These are phyloP conservation scores for Yamagishiella unicocca DNA, from an alignment of 139 green algal species.

Conservation along the genomic window DNA sequence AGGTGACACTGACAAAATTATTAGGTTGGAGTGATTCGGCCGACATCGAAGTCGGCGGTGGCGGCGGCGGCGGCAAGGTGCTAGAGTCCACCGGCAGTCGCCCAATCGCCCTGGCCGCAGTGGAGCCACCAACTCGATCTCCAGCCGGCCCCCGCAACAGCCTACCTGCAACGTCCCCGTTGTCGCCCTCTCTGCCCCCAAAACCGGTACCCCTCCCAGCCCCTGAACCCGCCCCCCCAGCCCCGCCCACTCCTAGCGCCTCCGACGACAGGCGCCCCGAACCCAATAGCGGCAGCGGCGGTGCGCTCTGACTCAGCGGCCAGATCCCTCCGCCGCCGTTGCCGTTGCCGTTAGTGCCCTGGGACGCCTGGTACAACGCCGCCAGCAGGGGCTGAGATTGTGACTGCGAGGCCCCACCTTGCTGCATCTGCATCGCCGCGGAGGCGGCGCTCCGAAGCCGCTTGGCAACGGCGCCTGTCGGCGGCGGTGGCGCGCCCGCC, in stretches of 20 bases:
- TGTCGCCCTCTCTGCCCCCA: not conserved
- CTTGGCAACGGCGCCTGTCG: not conserved
- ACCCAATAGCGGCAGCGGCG: not conserved
- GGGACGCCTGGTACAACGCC: not conserved
- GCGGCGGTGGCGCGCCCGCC: constrained; percentile 17
- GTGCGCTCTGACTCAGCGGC: not conserved
- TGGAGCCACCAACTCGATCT: too few relatives aligned
- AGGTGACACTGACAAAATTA: too few relatives aligned
- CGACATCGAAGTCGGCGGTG: too few relatives aligned
- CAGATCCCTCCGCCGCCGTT: not conserved
- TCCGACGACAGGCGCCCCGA: not conserved
- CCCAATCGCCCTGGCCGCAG: too few relatives aligned
- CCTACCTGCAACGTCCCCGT: not conserved
- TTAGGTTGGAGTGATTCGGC: too few relatives aligned
- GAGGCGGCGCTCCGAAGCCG: not conserved
- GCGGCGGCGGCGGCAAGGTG: too few relatives aligned
- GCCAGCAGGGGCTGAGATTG: not conserved
- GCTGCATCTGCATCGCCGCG: not conserved
- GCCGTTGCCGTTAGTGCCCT: not conserved
- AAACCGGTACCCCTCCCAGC: not conserved
- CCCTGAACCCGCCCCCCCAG: not conserved
- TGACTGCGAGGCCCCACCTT: too few relatives aligned
- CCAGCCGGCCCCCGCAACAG: not conserved
- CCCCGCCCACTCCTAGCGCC: not conserved
- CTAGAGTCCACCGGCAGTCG: too few relatives aligned